These are phyloP conservation scores for Arthroderma uncinatum DNA, from an alignment of 2,329 filamentous ascomycete genomes.

Conservation along the genomic window DNA sequence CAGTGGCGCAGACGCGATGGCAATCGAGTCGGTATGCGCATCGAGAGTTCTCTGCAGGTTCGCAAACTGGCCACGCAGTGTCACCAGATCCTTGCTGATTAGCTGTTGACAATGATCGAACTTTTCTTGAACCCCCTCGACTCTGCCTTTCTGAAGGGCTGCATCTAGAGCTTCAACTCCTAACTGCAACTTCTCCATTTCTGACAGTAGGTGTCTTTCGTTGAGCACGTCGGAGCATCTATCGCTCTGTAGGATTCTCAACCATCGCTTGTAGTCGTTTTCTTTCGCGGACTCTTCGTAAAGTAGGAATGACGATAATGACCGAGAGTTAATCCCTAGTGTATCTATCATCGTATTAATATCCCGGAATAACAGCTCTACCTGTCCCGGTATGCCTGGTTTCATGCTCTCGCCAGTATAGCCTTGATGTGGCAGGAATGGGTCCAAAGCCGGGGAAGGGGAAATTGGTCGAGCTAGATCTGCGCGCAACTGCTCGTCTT, in stretches of 20 bases:
- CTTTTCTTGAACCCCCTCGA: conserved; percentile 58
- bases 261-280: conserved; percentile 41
- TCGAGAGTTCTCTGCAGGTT: conserved; percentile 68
- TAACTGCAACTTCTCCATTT: conserved; percentile 57
- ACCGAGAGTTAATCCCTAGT: conserved; percentile 72
- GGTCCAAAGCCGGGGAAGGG: conserved; percentile 35
- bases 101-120: conserved; percentile 54
- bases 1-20: conserved; percentile 60
- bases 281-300: conserved; percentile 37
- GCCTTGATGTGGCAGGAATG: conserved; percentile 40
- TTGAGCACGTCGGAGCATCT: conserved; percentile 59
- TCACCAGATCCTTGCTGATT: conserved; percentile 54
- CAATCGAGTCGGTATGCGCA: conserved; percentile 57
- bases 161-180: conserved; percentile 55
- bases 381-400: conserved; percentile 39
- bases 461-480: conserved; percentile 35
- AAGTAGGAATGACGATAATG: conserved; percentile 46
- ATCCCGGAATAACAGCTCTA: conserved; percentile 40
- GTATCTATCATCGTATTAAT: conserved; percentile 80
- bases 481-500: conserved; percentile 37
- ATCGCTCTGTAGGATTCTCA: conserved; percentile 30
- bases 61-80: conserved; percentile 62
- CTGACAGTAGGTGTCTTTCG: conserved; percentile 60
- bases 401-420: conserved; percentile 35
- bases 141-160: conserved; percentile 55